Conservation (phyloP, 202 grass and related monocot genomes). For the Carex arenaria region DNA sequence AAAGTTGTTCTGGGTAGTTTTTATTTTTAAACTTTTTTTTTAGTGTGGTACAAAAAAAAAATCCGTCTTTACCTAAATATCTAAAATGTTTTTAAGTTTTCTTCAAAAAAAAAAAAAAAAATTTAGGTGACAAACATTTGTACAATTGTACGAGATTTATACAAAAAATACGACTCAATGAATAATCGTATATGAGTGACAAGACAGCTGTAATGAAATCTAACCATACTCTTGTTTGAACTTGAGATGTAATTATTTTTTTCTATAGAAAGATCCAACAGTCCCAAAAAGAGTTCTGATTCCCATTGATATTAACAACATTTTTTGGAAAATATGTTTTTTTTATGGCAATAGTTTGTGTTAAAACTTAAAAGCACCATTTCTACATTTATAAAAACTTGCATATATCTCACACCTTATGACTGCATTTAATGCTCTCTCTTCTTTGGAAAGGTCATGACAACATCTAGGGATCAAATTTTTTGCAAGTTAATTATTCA, state of each 20-base stretch:
- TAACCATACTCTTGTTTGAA: not conserved
- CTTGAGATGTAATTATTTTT: not conserved
- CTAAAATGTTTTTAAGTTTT: too few relatives aligned
- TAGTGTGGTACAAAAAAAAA: too few relatives aligned
- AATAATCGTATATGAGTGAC: not conserved
- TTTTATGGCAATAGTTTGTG: not conserved
- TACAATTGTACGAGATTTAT: not conserved
- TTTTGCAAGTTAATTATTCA: too few relatives aligned
- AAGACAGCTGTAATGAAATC: not conserved
- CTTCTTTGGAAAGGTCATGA: too few relatives aligned
- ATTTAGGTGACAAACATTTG: too few relatives aligned
- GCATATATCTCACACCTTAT: not conserved
- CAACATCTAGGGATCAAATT: too few relatives aligned
- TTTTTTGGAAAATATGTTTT: not conserved
- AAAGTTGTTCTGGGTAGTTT: too few relatives aligned
- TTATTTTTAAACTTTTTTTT: too few relatives aligned
- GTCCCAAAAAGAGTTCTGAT: not conserved
- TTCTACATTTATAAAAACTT: not conserved
- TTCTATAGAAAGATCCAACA: not conserved
- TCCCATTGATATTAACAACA: not conserved
- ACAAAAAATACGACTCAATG: not conserved
- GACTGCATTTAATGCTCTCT: not conserved
- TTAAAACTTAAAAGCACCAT: not conserved
- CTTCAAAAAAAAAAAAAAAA: too few relatives aligned
- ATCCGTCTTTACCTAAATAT: too few relatives aligned